Conservation (phyloP, 2,329 filamentous ascomycete species). For the Ophiostoma perfectum region DNA sequence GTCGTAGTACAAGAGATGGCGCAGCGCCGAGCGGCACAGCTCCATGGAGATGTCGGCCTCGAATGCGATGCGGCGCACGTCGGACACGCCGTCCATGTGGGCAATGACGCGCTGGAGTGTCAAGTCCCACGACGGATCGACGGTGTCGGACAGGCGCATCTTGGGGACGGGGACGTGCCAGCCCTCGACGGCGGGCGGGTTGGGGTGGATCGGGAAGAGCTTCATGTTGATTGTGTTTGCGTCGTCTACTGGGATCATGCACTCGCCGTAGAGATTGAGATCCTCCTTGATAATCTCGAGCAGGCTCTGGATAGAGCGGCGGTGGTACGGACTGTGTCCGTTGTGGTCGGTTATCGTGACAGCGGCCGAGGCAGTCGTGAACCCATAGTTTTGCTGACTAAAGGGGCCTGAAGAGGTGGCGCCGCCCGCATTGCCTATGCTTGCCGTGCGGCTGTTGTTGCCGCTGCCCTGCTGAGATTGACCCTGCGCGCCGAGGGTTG, state of each 20-base stretch:
- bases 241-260: slow-evolving; percentile 96
- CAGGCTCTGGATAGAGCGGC: slow-evolving; percentile 73
- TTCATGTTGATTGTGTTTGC: slow-evolving; percentile 96
- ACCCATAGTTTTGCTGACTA: slow-evolving; percentile 27
- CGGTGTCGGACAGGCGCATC: slow-evolving; percentile 58
- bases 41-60: slow-evolving; percentile 81
- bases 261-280: slow-evolving; percentile 93
- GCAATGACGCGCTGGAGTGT: slow-evolving; percentile 74
- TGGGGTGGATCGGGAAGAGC: slow-evolving; percentile 76
- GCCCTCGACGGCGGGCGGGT: slow-evolving; percentile 70
- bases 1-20: slow-evolving; percentile 89
- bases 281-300: slow-evolving; percentile 79
- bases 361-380: slow-evolving; percentile 26
- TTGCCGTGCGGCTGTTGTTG: slow-evolving; percentile 32
- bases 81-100: slow-evolving; percentile 85
- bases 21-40: slow-evolving; percentile 78
- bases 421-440: slow-evolving; percentile 28
- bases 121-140: slow-evolving; percentile 67
- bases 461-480: slow-evolving; percentile 25
- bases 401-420: too few relatives aligned
- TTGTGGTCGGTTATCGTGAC: slow-evolving; percentile 16
- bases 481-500: slow-evolving; percentile 47
- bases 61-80: slow-evolving; percentile 79
- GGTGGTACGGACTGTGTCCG: slow-evolving; percentile 28
- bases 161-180: slow-evolving; percentile 86